A percentile compares a stretch with the other conserved stretches of the same genome.
Evolutionary conservation across 805 yeast genomes (phyloP).

Genomic region (Schwanniomyces occidentalis): DNA sequence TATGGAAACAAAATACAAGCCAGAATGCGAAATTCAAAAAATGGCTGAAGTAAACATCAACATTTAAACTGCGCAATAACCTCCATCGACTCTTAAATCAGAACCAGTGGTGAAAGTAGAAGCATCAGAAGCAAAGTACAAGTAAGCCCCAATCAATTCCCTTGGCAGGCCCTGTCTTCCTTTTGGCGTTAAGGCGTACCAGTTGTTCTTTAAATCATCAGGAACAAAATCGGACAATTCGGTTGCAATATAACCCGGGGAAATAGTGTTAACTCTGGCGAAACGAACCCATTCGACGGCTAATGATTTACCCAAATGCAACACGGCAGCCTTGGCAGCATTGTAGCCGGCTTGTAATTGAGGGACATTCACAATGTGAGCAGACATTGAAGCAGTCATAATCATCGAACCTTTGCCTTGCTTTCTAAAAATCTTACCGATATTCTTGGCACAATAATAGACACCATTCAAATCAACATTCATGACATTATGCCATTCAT

Average conservation of each 20-base stretch:
- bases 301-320: conserved; percentile 73
- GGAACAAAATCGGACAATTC: conserved; percentile 53
- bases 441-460: conserved; percentile 73
- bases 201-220: conserved; percentile 32
- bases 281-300: conserved; percentile 87
- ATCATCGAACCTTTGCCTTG: conserved; percentile 79
- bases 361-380: conserved; percentile 82
- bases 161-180: conserved; percentile 75
- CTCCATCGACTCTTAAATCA: conserved; percentile 79
- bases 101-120: conserved; percentile 78
- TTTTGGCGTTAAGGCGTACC: conserved; percentile 56
- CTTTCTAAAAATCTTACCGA: conserved; percentile 70
- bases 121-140: conserved; percentile 80
- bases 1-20: too few relatives aligned
- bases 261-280: conserved; percentile 79
- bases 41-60: too few relatives aligned
- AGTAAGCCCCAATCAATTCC: conserved; percentile 77
- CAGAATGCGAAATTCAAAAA: too few relatives aligned
- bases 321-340: conserved; percentile 81
- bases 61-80: conserved; percentile 53
- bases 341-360: conserved; percentile 85
- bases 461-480: conserved; percentile 78
- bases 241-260: conserved; percentile 86
- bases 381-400: conserved; percentile 88
- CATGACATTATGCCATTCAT: conserved; percentile 68